A percentile compares a stretch with the other conserved stretches of the same genome.
These are phyloP conservation scores for Amoebophrya sp. DNA, from an alignment of 169 alveolate species.

Conservation along the genomic window DNA sequence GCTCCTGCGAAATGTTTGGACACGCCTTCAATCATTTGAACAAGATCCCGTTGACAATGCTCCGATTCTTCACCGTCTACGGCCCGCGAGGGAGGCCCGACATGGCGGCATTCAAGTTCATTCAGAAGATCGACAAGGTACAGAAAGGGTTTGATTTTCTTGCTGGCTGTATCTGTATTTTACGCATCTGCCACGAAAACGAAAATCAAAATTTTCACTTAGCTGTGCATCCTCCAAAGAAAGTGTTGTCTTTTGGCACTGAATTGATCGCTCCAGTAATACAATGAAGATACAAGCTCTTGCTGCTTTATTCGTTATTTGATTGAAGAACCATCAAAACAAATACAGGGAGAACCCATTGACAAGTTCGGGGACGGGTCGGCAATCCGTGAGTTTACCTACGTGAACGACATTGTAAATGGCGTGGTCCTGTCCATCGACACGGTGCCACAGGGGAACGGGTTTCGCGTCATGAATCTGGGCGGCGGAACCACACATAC, in stretches of 20 bases:
- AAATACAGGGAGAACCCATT: slow-evolving; percentile 36
- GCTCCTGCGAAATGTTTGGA: slow-evolving; percentile 42
- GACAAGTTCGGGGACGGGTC: slow-evolving; percentile 40
- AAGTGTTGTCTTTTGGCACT: no score
- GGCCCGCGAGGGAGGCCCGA: slow-evolving; percentile 48
- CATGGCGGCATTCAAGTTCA: slow-evolving; percentile 46
- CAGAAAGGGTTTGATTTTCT: no score
- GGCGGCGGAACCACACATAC: slow-evolving; percentile 43
- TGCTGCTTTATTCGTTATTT: no score
- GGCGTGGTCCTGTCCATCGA: slow-evolving; percentile 38
- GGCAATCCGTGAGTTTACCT: slow-evolving; percentile 42
- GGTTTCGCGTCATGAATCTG: not conserved
- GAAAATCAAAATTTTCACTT: no score
- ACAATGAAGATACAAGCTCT: no score
- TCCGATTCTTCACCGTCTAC: slow-evolving; percentile 45
- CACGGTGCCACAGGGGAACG: not conserved
- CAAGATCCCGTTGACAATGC: not conserved
- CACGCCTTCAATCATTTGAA: slow-evolving; percentile 34
- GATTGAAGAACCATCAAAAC: no score
- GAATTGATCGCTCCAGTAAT: no score
- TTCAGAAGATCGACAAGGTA: not conserved
- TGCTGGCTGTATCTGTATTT: no score
- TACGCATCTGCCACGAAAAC: no score
- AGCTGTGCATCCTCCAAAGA: no score
- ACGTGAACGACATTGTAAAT: slow-evolving; percentile 32